Evolutionary conservation across 495 filamentous ascomycete genomes (phyloP), one percentile per base, ranked within the genome.

Genomic region (Astrothelium subdiscretum): DNA sequence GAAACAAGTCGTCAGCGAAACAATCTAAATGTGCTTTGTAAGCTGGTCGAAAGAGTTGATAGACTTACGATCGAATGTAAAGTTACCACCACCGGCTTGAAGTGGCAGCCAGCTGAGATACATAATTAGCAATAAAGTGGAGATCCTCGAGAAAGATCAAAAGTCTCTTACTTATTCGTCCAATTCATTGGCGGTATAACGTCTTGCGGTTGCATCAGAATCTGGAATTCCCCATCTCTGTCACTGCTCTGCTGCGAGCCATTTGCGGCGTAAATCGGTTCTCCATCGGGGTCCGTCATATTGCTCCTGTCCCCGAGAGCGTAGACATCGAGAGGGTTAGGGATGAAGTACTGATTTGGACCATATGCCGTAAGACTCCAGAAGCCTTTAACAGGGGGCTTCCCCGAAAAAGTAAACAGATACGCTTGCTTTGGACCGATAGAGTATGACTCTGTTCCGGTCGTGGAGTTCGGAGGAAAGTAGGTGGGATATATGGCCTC

Each of bases 331-430:
- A 66, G 31, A 31, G 63, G 58, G 62, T 75, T 75, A 22, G 64
- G 62, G 22, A 72, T 61, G 40, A 75, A 64, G 59, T 61, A 69
- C 26, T 65, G 51, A 43, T 64, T 59, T 12, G 24, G 32, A 29
- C 67, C 64, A 61, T 75, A 77, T 20, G 63, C 59, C 24, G 72
- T 75, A 61, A 77, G 32, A 58, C 74, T 75, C 74, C 74, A 76
- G 66, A 74, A 76, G 5, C 73, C 71, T 20, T 43, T 27, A 10
- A 72, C 58, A 10, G 70, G 67, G 5, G 74, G 74, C 63, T 73
- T 72, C 27, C 69, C 62, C 6, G 63, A 54, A 59, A 75, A 75
- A 3, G 63, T 67, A 31, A 73, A 67, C 22, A 74, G 31, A 22
- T 61, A 27, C 4, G 65, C 61, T 61, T 66, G 13, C 26, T 66